These are phyloP conservation scores for Pestalotiopsis sp. DNA, from an alignment of 2,329 filamentous ascomycete species.

Conservation along the genomic window DNA sequence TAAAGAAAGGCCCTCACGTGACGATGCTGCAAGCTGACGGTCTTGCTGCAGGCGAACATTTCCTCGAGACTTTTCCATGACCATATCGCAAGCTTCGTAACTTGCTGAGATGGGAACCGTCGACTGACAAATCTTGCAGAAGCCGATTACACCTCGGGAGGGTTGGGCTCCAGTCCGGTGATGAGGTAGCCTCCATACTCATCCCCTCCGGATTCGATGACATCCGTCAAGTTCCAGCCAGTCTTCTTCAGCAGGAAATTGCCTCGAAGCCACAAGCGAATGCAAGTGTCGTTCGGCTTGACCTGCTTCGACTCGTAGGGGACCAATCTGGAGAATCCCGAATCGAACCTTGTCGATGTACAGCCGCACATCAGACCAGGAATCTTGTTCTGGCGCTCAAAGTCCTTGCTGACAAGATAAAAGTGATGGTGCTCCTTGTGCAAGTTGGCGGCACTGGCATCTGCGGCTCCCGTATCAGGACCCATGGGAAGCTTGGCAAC, in stretches of 20 bases:
- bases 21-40: no score
- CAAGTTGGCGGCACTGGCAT: constrained; percentile 6
- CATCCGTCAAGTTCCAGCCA: constrained; percentile 41
- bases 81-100: no score
- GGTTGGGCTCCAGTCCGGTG: constrained; percentile 27
- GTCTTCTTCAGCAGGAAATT: constrained; percentile 42
- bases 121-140: neutral
- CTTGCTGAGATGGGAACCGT: no score
- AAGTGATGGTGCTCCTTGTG: constrained; percentile 18
- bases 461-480: constrained; percentile 15
- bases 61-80: no score
- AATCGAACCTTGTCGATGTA: constrained; percentile 44
- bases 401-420: constrained; percentile 39
- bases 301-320: constrained; percentile 47
- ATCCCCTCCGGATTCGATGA: constrained; percentile 43
- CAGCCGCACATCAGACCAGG: constrained; percentile 38
- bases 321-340: constrained; percentile 48
- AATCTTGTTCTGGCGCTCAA: constrained; percentile 36
- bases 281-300: constrained; percentile 48
- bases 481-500: constrained; percentile 19
- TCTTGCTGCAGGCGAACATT: no score
- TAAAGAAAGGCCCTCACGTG: no score
- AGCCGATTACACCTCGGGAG: neutral
- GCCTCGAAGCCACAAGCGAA: constrained; percentile 44
- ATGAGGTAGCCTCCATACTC: constrained; percentile 43